Base-by-base conservation (phyloP, 495 filamentous ascomycete species). In the Neurospora sp. region DNA sequence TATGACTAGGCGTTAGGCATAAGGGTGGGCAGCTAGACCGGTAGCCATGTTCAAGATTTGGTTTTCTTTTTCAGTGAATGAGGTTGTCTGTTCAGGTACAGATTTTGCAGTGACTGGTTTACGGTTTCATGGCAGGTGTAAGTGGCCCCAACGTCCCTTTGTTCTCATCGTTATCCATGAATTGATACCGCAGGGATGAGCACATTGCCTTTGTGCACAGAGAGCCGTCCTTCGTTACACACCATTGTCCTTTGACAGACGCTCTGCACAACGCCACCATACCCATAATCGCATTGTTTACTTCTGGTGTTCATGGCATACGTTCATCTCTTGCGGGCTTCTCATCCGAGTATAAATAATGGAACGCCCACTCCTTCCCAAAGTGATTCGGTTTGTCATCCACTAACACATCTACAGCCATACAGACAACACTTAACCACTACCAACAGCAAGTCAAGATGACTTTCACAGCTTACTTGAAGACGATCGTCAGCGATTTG, bases 1-100 rank as follows among this genome's bases (percentile, higher is more conserved):
- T 82, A 80, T 78, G 78, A 82, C 62, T 78, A 80, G 77, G 79
- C 78, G 78, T 82, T 82, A 46, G 76, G 77, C 70, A 71, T 37
- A 60, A 70, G 76, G 71, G 5, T 69, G 44, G 69, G 76, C 73
- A 77, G 74, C 72, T 80, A 79, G 75, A 78, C 73, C 60, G 72
- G 75, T 74, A 78, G 71, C 77, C 74, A 73, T 74, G 69, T 72
- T 74, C 44, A 66, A 38, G 73, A 76, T 73, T 20, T 31, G 66
- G 76, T 76, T 71, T 76, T 66, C 54, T 4, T 66, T 54, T 66
- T 66, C 27, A 18, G 54, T 66, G 54, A 66, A 31, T 37, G 6
- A 35, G 27, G 27, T 18, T 35, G 31, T 18, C 54, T 35, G 27
- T 66, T 66, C 54, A 18, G 54, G 14, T 35, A 37, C 54, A 35